These are phyloP conservation scores for Syncephalastrum sp. DNA, from an alignment of 371 early-diverging fungal species.

Conservation along the genomic window DNA sequence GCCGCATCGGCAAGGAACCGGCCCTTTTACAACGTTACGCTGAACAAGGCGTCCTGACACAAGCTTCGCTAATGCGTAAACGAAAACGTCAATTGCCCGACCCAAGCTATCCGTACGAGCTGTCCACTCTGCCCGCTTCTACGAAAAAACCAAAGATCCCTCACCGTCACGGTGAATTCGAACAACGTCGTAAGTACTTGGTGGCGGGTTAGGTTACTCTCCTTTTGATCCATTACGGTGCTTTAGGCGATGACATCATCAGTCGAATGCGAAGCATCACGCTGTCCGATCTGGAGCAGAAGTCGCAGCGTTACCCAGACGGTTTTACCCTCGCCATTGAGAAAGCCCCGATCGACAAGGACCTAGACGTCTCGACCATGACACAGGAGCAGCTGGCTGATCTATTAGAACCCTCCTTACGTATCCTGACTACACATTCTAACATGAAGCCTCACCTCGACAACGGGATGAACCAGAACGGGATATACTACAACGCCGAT, in stretches of 20 bases:
- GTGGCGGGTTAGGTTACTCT: not conserved
- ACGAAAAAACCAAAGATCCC: slow-evolving; percentile 47
- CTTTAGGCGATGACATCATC: slow-evolving; percentile 46
- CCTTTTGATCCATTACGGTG: not conserved
- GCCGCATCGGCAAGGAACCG: slow-evolving; percentile 28
- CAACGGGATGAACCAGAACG: slow-evolving; percentile 53
- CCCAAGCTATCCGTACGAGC: slow-evolving; percentile 6
- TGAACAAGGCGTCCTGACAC: slow-evolving; percentile 35
- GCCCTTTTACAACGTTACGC: slow-evolving; percentile 29
- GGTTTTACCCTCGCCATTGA: slow-evolving; percentile 37
- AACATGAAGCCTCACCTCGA: slow-evolving; percentile 50
- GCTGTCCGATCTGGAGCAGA: slow-evolving; percentile 40
- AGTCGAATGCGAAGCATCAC: slow-evolving; percentile 39
- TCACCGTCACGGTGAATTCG: slow-evolving; percentile 50
- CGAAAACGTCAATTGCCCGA: slow-evolving; percentile 19
- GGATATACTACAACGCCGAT: slow-evolving; percentile 49
- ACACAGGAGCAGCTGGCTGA: slow-evolving; percentile 30
- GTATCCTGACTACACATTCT: slow-evolving; percentile 32
- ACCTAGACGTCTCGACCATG: slow-evolving; percentile 9
- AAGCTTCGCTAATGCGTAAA: slow-evolving; percentile 29
- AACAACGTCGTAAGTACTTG: slow-evolving; percentile 40
- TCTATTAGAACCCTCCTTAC: slow-evolving; percentile 29
- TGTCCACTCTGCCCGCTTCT: slow-evolving; percentile 12
- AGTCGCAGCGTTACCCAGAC: slow-evolving; percentile 26
- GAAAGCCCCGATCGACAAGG: slow-evolving; percentile 14